Evolutionary conservation across 441 rosid genomes (phyloP), one percentile per base, ranked within the genome.

Genomic region (Aleurites moluccanus): DNA sequence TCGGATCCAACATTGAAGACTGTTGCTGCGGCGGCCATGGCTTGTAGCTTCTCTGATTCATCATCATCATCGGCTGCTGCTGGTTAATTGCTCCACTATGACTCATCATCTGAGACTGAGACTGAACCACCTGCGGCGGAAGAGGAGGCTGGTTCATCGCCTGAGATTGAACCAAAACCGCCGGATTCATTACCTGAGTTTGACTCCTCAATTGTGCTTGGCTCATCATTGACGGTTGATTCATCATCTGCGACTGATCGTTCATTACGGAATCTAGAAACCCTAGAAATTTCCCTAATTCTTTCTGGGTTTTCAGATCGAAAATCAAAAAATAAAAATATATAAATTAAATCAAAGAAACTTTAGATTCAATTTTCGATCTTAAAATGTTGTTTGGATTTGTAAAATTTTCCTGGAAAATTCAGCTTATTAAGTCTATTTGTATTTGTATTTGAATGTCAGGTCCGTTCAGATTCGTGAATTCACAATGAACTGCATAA

Each of bases 201-300:
- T 83, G 93, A 35, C 60, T 80, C 82, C 87, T 83, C 78, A 83
- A 73, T 67, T 79, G 86, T 23, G 73, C 68, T 33, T 61, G 74
- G 44, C 52, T 75, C 85, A 85, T 71, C 70, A 86, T 64, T 80
- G 71, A 86, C 53, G 78, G 83, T 66, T 82, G 93, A 21, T 60
- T 80, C 86, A 86, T 82, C 83, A 85, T 77, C 70, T 75, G 88
- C 68, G 75, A 77, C 70, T 73, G 78, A 75, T 74, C 85, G 73
- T 78, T 79, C 79, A 80, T 75, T 45, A 27, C 18, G 3, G 55
- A 27, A 18, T 74, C 62, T 0, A 55, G 14, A 18, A 57, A 38
- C 42, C 65, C 71, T 40, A 75, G 66, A 47, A 57, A 25, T n/a
- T 50, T 2, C 6, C 27, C 10, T 0, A 45, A 68, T 27, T 2